These are phyloP conservation scores for Podila minutissima DNA, from an alignment of 192 early-diverging fungal species.

Conservation along the genomic window DNA sequence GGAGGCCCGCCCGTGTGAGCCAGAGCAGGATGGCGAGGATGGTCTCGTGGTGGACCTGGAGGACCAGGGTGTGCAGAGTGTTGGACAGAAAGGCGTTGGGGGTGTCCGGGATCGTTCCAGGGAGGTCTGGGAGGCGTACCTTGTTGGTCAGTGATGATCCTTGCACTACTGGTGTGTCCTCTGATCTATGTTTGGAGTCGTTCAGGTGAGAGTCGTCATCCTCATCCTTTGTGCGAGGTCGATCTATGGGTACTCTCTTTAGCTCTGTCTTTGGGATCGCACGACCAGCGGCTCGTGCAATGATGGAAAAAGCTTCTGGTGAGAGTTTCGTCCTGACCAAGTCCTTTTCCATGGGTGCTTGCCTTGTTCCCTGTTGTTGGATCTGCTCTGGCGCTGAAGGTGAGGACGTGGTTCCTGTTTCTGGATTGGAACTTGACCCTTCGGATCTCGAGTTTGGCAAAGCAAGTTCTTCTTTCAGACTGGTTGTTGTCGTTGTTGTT, in stretches of 20 bases:
- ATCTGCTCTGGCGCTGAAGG: too few relatives aligned
- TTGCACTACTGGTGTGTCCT: too few relatives aligned
- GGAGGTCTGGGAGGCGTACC: not conserved
- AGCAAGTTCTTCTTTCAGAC: not conserved
- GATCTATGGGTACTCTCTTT: not conserved
- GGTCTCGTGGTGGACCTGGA: slow-evolving; percentile 1
- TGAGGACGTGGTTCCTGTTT: not conserved
- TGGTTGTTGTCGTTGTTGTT: not conserved
- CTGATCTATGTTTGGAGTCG: too few relatives aligned
- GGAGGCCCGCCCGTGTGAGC: slow-evolving; percentile 6
- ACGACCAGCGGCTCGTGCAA: not conserved
- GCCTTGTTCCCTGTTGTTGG: too few relatives aligned
- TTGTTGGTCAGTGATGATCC: too few relatives aligned
- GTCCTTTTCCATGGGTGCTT: not conserved
- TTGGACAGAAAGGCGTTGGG: slow-evolving; percentile 7
- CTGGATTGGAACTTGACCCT: not conserved
- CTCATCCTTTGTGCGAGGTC: not conserved
- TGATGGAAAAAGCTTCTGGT: not conserved
- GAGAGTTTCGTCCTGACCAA: not conserved
- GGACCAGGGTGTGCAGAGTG: not conserved
- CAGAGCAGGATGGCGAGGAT: slow-evolving; percentile 1
- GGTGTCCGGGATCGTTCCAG: not conserved
- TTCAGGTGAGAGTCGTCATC: too few relatives aligned
- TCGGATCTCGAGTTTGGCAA: not conserved
- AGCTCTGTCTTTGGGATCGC: not conserved